Base-by-base conservation (phyloP, 176 grass and related monocot species). In the Tuctoria greenei region DNA sequence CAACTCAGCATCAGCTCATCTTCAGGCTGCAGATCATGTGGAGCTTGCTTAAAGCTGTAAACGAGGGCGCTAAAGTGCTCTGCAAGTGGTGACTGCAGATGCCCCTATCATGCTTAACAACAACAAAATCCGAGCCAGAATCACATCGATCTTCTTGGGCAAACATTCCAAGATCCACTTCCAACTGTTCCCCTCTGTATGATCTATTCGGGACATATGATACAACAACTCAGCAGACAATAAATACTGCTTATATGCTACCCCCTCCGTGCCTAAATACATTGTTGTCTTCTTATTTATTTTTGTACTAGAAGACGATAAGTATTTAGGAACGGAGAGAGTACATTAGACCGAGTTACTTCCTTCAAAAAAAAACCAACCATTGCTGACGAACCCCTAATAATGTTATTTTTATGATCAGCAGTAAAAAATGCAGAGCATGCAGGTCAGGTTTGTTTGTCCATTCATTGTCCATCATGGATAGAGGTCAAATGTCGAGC, bases 11-110 rank as follows among this genome's bases (percentile, higher is more conserved):
- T 80, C 86, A 88, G 86, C 80, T 88, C 75, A 83, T 54, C 54
- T 69, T 61, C 63, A 55, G 44, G 69, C 1, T 79, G 44, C 81
- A 83, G 68, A 83, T 79, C 86, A 88, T 83, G 86, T 88, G 86
- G 86, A 83, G 86, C 51, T 73, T 79, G 80, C 86, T 88, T 88
- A 74, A 87, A 88, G 74, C 86, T 69, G 52, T 83, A 63, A 71
- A 40, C 69, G 63, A 74, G 18, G 40, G 68, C 31, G 50, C 62
- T 74, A 79, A 54, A 88, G 81, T 31, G 69, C 23, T 0, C 46
- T 65, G 79, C 86, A 63, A 62, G 55, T 69, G 62, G 75, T 63
- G 69, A 64, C 54, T 39, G 75, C 55, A 63, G 67, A 79, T 83
- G 85, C 74, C 34, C 51, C 75, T 54, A 74, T 28, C 74, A 23